Percentiles rank a stretch among this genome's conserved stretches.
Conservation (phyloP, 257 asterid genomes). For the Primulina huaijiensis region DNA sequence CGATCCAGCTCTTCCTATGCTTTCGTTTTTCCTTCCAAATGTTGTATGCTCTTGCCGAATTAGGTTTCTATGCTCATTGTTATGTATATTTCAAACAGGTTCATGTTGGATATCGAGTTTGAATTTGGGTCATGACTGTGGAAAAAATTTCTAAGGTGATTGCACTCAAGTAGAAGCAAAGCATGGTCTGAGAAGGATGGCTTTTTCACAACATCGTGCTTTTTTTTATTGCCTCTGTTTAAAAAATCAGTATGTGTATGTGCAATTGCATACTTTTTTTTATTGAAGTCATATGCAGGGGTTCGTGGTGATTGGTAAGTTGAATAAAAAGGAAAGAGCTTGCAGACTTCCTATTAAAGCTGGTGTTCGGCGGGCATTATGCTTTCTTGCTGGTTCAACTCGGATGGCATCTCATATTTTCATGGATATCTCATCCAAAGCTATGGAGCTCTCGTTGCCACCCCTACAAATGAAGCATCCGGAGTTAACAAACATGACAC, state of each 20-base stretch:
- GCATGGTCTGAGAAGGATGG: constrained; percentile 1
- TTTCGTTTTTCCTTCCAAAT: background rate
- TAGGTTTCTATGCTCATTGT: background rate
- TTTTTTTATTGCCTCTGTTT: background rate
- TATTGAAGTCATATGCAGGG: constrained; percentile 43
- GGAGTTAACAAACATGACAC: constrained; percentile 26
- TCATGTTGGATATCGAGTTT: constrained; percentile 9
- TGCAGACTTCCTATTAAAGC: constrained; percentile 71
- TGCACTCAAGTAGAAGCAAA: background rate
- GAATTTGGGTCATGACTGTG: background rate
- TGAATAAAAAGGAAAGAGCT: constrained; percentile 65
- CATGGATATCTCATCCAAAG: constrained; percentile 32
- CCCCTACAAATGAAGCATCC: constrained; percentile 36
- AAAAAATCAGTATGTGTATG: too few relatives aligned
- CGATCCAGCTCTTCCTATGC: constrained; percentile 1
- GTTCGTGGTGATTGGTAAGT: constrained; percentile 79
- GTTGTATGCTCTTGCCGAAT: background rate
- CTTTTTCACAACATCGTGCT: constrained; percentile 1
- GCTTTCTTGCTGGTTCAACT: constrained; percentile 92
- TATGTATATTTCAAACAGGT: constrained; percentile 52
- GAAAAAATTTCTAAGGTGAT: background rate
- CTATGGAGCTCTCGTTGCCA: constrained; percentile 31
- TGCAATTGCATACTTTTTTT: too few relatives aligned
- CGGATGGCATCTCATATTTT: constrained; percentile 68
- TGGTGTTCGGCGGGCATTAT: constrained; percentile 70